Base-by-base conservation (phyloP, 75 land plant genomes). In the Azolla pinnata region DNA sequence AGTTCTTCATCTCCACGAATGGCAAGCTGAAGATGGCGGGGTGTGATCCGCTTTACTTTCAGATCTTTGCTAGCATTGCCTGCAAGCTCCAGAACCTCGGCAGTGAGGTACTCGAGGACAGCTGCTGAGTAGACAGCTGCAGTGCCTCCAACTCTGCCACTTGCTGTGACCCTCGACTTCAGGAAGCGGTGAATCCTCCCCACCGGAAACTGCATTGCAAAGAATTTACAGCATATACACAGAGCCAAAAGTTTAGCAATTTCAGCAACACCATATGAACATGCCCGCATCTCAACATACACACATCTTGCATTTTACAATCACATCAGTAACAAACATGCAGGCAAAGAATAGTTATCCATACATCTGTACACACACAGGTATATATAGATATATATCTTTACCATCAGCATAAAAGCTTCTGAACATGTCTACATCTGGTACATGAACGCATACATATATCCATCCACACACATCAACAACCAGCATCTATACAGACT, bases 71-170 rank as follows among this genome's bases (percentile, higher is more conserved):
- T 81, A 0, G 81, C 84, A 69, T 81, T 81, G 4, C 86, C 86
- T 19, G 86, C 86, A 67, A 83, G 47, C 44, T 83, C 86, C 61
- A 83, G 50, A 17, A 79, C 80, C 57, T 83, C 86, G 23, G 86
- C 83, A 27, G 79, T 72, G n/a, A 83, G 58, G 17, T 83, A 83
- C 70, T 83, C 86, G 62, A 83, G 26, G 20, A 83, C 76, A 7
- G 86, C 86, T 25, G 86, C 80, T n/a, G 80, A 40, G 46, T 83
- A 83, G 2, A 83, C 86, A 20, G 86, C 86, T 49, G 86, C 86
- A 29, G 86, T 80, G 5, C 77, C 86, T 9, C 83, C 83, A 23
- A 83, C 83, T 30, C 86, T 76, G 14, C 83, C 79, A 28, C 70
- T 65, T 16, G 77, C 74, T 24, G 66, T 30, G 23, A 61, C 70